A percentile compares a stretch with the other conserved stretches of the same genome.
Conservation (phyloP, 1,139 yeast genomes). For the Wickerhamomyces sp. region DNA sequence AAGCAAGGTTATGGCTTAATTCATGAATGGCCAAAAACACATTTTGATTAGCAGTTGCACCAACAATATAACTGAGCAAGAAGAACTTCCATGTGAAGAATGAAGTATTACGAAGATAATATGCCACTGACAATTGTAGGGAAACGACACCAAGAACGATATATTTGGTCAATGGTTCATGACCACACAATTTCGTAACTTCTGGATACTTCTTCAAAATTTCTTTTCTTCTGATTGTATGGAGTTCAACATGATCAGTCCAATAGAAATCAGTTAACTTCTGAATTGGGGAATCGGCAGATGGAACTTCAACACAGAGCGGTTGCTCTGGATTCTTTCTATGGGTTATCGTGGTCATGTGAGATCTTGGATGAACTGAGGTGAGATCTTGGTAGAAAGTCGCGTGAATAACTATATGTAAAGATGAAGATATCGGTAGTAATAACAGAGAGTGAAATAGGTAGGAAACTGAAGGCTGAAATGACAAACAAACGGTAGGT, state of each 20-base stretch:
- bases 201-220: constrained; percentile 76
- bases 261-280: constrained; percentile 61
- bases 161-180: constrained; percentile 82
- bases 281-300: constrained; percentile 23
- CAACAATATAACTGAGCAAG: constrained; percentile 65
- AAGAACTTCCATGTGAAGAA: constrained; percentile 54
- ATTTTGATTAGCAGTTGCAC: constrained; percentile 84
- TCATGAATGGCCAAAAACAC: constrained; percentile 86
- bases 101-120: constrained; percentile 49
- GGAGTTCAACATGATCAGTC: constrained; percentile 83
- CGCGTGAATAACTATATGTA: too few species aligned
- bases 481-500: too few species aligned
- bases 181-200: constrained; percentile 75
- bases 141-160: constrained; percentile 59
- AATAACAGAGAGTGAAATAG: too few species aligned
- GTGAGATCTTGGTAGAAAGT: neutral
- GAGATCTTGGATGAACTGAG: constrained; percentile 1
- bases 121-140: constrained; percentile 61
- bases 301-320: constrained; percentile 20
- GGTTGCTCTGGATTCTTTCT: constrained; percentile 23
- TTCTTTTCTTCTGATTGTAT: constrained; percentile 63
- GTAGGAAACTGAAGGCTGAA: too few species aligned
- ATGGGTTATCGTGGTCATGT: constrained; percentile 26
- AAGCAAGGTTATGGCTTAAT: constrained; percentile 78
- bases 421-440: too few species aligned